Evolutionary conservation across 306 rosid species (phyloP).

Genomic region (Pueraria montana): DNA sequence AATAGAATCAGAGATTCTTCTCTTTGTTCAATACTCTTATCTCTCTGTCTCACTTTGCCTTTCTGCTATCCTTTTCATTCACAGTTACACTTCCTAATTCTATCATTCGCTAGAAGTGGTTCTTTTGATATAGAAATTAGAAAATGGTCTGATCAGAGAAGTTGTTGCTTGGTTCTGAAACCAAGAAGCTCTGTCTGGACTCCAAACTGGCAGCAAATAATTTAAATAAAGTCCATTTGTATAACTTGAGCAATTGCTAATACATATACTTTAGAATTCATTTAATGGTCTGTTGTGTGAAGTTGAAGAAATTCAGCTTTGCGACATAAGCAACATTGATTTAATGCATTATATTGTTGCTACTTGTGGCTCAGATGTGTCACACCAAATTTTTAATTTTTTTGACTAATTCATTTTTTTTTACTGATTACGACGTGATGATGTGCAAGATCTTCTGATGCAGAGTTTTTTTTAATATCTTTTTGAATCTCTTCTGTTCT

Average conservation of each 20-base stretch:
- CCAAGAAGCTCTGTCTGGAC: background rate
- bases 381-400: background rate
- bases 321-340: background rate
- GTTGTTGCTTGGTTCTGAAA: background rate
- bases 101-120: background rate
- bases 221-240: background rate
- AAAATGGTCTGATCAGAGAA: background rate
- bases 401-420: background rate
- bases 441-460: constrained; percentile 23
- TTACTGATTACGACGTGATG: background rate
- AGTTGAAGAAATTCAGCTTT: background rate
- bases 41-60: background rate
- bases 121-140: background rate
- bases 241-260: background rate
- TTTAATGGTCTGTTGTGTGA: constrained; percentile 7
- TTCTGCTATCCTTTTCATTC: background rate
- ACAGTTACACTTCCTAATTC: background rate
- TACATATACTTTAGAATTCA: background rate
- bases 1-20: background rate
- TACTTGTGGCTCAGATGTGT: background rate
- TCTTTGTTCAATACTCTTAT: background rate
- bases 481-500: constrained; percentile 16
- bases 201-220: background rate
- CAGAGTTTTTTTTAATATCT: background rate
- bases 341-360: background rate